Percentiles rank a stretch among this genome's conserved stretches.
These are phyloP conservation scores for Moesziomyces sp. DNA, from an alignment of 1,284 basidiomycete genomes.

Conservation along the genomic window DNA sequence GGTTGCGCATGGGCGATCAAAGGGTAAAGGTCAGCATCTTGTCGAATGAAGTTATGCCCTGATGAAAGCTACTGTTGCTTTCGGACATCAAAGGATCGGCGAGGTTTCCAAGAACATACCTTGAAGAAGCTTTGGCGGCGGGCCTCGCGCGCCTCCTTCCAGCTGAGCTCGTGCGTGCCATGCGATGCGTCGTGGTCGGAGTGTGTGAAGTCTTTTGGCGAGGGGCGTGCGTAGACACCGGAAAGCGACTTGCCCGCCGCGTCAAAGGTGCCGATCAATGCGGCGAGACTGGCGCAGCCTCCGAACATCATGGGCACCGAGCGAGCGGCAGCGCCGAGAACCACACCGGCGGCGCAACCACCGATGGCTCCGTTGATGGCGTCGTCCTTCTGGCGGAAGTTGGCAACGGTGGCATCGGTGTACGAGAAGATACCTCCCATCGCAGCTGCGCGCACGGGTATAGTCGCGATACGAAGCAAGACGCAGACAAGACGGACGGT, in stretches of 20 bases:
- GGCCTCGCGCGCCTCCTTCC: conserved; percentile 69
- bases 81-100: not conserved
- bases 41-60: not conserved
- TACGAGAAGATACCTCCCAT: conserved; percentile 88
- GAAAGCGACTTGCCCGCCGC: conserved; percentile 74
- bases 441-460: conserved; percentile 71
- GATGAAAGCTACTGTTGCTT: too few relatives aligned
- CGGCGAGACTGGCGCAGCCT: conserved; percentile 82
- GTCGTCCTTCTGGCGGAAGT: conserved; percentile 83
- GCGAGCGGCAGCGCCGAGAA: conserved; percentile 85
- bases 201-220: conserved; percentile 36
- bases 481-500: conserved; percentile 3
- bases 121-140: conserved; percentile 71
- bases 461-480: conserved; percentile 9
- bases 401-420: conserved; percentile 82
- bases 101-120: conserved; percentile 51
- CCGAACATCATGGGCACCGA: conserved; percentile 86
- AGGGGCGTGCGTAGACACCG: conserved; percentile 42
- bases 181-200: conserved; percentile 56
- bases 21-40: not conserved
- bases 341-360: conserved; percentile 91
- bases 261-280: conserved; percentile 83
- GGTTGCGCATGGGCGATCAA: not conserved
- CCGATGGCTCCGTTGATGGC: conserved; percentile 85
- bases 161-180: conserved; percentile 61